Evolutionary conservation across 1,139 yeast species (phyloP), one percentile per base, ranked within the genome.

Genomic region (Nadsonia commutata): DNA sequence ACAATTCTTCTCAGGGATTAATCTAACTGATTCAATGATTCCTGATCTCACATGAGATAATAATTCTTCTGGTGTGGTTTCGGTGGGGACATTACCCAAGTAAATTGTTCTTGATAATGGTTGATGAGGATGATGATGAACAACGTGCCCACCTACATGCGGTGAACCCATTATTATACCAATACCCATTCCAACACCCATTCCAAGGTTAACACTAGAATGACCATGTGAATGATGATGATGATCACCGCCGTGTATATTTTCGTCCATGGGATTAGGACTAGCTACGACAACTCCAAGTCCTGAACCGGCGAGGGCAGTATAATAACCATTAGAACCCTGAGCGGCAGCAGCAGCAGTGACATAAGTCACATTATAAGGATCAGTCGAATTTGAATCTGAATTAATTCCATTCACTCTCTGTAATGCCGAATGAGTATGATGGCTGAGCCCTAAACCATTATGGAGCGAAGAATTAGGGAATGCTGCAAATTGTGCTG

Each of bases 41-140:
- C 97, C 97, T 23, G 94, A 80, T 52, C 94, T 75, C 23, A 90
- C 95, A 58, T 84, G 90, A 58, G 85, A 90, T 56, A 90, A 69
- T 45, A 90, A 65, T 55, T 85, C 95, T 54, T 81, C 78, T 3
- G 93, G 78, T 22, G 86, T 76, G 46, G 86, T 71, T 50, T 80
- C 84, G n/a, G 71, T 64, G 1, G 97, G 96, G 39, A 90, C 73
- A 57, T 85, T 86, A 11, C 96, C 96, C 53, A 90, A 67, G 58
- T 86, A 85, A 6, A 90, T 94, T 0, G 97, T 85, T 58, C 96
- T 73, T 48, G 63, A 63, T 16, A 27, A 27, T 40, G 53, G 52
- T 43, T 49, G 48, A 21, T 45, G 48, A 19, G 48, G 48, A 22
- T 49, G 48, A 37, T 47, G 48, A 39, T 48, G 40, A 27, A 43